A percentile compares a stretch with the other conserved stretches of the same genome.
Evolutionary conservation across 768 basidiomycete genomes (phyloP).

Genomic region (Kwoniella heveanensis): DNA sequence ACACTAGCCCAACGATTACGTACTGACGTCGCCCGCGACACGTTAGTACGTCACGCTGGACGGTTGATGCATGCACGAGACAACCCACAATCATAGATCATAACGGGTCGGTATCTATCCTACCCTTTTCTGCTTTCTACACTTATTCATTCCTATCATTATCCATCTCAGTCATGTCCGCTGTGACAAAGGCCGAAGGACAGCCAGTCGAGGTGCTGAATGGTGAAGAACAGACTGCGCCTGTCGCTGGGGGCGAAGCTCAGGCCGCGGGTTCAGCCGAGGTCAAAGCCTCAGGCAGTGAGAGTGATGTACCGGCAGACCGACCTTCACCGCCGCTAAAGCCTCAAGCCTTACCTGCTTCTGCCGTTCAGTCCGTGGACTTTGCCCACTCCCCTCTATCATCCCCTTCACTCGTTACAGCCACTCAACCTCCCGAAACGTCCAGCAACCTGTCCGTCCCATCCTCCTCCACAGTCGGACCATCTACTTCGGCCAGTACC

Average conservation of each 20-base stretch:
- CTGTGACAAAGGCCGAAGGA: no score
- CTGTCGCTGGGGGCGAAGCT: not conserved
- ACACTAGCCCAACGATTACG: no score
- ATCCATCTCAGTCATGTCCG: no score
- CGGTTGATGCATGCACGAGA: not conserved
- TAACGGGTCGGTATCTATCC: no score
- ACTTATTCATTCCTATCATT: no score
- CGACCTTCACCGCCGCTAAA: not conserved
- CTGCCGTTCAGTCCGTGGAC: not conserved
- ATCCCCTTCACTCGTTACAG: not conserved
- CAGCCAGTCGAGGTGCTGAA: no score
- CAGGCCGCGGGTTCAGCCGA: not conserved
- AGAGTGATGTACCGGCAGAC: not conserved
- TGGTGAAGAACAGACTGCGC: not conserved
- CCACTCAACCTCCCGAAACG: not conserved
- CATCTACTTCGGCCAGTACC: not conserved
- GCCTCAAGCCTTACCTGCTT: not conserved
- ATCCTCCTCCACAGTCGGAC: not conserved
- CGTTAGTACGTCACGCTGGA: conserved; percentile 1
- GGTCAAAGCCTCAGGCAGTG: not conserved
- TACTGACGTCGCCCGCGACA: no score
- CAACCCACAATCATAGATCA: not conserved
- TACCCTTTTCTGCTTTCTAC: no score
- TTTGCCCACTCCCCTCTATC: conserved; percentile 1
- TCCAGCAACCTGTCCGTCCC: not conserved